Evolutionary conservation across 2,329 filamentous ascomycete species (phyloP).

Genomic region (Polytolypa hystricis): DNA sequence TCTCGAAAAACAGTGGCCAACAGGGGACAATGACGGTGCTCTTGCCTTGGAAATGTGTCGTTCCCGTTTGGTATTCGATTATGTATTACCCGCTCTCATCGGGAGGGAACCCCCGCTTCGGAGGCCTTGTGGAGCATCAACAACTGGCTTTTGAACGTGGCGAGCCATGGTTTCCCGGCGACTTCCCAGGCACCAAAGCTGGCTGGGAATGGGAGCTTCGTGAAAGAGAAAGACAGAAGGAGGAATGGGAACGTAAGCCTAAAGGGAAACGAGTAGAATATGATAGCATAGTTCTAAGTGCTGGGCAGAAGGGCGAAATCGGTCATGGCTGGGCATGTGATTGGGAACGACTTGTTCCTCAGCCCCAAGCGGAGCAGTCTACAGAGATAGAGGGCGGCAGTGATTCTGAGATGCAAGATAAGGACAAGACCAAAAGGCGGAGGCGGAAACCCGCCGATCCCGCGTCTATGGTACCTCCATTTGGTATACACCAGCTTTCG

Average conservation of each 20-base stretch:
- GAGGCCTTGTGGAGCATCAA: constrained; percentile 65
- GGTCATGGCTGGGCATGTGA: constrained; percentile 76
- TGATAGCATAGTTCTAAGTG: constrained; percentile 61
- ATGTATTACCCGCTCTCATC: constrained; percentile 71
- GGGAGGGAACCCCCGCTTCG: constrained; percentile 71
- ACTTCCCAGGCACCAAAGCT: constrained; percentile 67
- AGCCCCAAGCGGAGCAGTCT: constrained; percentile 14
- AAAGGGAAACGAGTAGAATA: constrained; percentile 73
- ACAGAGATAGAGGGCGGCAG: constrained; percentile 6
- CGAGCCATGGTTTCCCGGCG: constrained; percentile 73
- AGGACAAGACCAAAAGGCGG: neutral
- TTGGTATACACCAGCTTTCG: constrained; percentile 30
- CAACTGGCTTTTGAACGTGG: constrained; percentile 75
- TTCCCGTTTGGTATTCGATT: constrained; percentile 73
- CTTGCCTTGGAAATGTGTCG: constrained; percentile 81
- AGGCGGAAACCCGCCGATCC: neutral
- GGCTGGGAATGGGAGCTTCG: constrained; percentile 67
- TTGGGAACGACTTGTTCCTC: constrained; percentile 58
- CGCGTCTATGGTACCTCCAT: constrained; percentile 15
- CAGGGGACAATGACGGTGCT: constrained; percentile 73
- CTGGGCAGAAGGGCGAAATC: constrained; percentile 66
- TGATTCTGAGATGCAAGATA: constrained; percentile 4
- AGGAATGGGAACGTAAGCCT: constrained; percentile 63
- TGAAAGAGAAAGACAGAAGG: constrained; percentile 48
- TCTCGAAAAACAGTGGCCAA: constrained; percentile 33